Evolutionary conservation across 2,329 filamentous ascomycete species (phyloP).

Genomic region (Metarhizium guizhouense): DNA sequence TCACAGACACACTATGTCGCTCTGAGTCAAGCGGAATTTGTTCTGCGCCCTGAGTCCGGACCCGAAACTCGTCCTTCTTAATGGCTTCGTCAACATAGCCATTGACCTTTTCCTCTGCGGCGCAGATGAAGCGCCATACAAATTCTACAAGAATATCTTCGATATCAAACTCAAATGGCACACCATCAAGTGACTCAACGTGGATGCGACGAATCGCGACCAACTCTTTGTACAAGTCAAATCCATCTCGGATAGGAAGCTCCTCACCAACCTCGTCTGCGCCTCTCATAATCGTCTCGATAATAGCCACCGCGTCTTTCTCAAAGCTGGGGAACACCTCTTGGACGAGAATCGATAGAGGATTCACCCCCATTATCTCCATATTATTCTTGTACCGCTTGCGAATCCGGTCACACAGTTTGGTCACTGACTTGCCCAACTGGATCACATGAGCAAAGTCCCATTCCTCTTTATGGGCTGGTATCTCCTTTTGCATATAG

Average conservation of each 20-base stretch:
- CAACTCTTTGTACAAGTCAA: slow-evolving; percentile 84
- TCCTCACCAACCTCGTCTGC: slow-evolving; percentile 62
- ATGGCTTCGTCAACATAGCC: slow-evolving; percentile 85
- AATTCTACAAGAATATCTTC: slow-evolving; percentile 82
- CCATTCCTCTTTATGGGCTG: slow-evolving; percentile 73
- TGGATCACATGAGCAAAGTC: slow-evolving; percentile 85
- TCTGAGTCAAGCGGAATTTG: slow-evolving; percentile 66
- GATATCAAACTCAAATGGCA: slow-evolving; percentile 77
- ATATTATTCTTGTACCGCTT: slow-evolving; percentile 87
- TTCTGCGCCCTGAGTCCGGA: slow-evolving; percentile 55
- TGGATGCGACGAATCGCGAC: slow-evolving; percentile 79
- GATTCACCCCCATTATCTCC: slow-evolving; percentile 69
- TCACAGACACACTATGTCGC: slow-evolving; percentile 84
- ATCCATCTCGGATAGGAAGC: slow-evolving; percentile 83
- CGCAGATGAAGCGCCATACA: slow-evolving; percentile 89
- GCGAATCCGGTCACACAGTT: slow-evolving; percentile 77
- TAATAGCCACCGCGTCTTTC: slow-evolving; percentile 76
- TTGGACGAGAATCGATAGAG: slow-evolving; percentile 62
- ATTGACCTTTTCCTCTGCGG: slow-evolving; percentile 69
- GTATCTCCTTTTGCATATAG: slow-evolving; percentile 72
- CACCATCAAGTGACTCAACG: slow-evolving; percentile 59
- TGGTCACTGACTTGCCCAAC: slow-evolving; percentile 77
- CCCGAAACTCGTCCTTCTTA: slow-evolving; percentile 79
- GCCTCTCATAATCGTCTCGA: slow-evolving; percentile 69
- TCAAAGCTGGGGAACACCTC: slow-evolving; percentile 87